Conservation (phyloP, 2,329 filamentous ascomycete species). For the Peltaster fructicola region DNA sequence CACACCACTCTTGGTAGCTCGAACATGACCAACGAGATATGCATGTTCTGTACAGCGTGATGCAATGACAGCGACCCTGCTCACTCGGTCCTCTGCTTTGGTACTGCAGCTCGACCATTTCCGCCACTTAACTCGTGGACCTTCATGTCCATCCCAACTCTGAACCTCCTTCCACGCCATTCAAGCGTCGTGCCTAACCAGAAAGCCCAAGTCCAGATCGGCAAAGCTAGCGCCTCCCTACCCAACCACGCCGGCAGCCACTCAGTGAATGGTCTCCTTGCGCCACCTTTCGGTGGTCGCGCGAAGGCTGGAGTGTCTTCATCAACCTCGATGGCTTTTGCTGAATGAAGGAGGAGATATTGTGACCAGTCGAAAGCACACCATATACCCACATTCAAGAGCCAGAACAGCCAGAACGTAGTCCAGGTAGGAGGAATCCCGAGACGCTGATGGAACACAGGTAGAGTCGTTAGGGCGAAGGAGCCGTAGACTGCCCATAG, state of each 20-base stretch:
- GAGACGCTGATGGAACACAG: slow-evolving; percentile 38
- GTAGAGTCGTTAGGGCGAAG: slow-evolving; percentile 58
- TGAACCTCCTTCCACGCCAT: slow-evolving; percentile 73
- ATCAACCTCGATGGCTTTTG: slow-evolving; percentile 51
- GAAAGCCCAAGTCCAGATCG: slow-evolving; percentile 82
- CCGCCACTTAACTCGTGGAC: slow-evolving; percentile 40
- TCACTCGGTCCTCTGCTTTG: too few species aligned
- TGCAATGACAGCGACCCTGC: too few species aligned
- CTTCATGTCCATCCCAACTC: slow-evolving; percentile 68
- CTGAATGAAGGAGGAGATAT: slow-evolving; percentile 58
- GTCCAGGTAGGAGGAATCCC: slow-evolving; percentile 48
- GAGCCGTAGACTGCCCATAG: slow-evolving; percentile 67
- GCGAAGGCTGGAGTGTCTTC: slow-evolving; percentile 60
- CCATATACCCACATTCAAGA: slow-evolving; percentile 50
- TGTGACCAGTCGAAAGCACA: slow-evolving; percentile 55
- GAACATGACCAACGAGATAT: too few species aligned
- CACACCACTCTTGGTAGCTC: too few species aligned
- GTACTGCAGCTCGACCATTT: too few species aligned
- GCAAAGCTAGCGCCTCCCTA: slow-evolving; percentile 63
- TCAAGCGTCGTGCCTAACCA: slow-evolving; percentile 71
- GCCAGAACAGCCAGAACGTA: slow-evolving; percentile 48
- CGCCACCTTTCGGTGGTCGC: slow-evolving; percentile 27
- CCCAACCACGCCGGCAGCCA: slow-evolving; percentile 77
- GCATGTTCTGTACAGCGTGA: too few species aligned
- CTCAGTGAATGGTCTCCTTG: slow-evolving; percentile 40